Base-by-base conservation (phyloP, 257 asterid genomes). In the Gentiana dahurica region DNA sequence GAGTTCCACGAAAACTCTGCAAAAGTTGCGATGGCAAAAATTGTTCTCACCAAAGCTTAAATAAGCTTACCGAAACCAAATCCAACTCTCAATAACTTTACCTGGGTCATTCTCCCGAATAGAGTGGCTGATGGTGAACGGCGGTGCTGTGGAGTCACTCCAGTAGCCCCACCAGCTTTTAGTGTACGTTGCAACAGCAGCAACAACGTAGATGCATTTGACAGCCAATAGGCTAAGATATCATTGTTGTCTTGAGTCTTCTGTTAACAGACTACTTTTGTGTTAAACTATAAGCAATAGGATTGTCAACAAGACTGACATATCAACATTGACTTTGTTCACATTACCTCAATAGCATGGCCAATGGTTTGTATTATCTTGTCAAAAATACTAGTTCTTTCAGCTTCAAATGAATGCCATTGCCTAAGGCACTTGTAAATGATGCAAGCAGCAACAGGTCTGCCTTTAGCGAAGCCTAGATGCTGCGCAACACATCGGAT, bases 91-190 rank as follows among this genome's bases (percentile, higher is more conserved):
- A 41, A 41, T 54, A 68, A 7, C 63, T 70, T 72, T 66, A 85
- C 98, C 93, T 83, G 97, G 37, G 95, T 85, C 99, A 92, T 92
- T 75, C 97, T 92, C 77, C 99, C 97, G 65, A 92, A 92, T 24
- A 92, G 72, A 66, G 94, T 71, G 60, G 97, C 93, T 33, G 97
- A 87, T 55, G 95, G 77, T 49, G 88, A 58, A 49, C 98, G 81
- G 36, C 99, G 84, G 68, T 92, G 95, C 58, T 76, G 89, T 60
- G 97, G 89, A 55, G 91, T 75, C 1, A 82, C 64, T 38, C 99
- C 97, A 58, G 89, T 76, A 68, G 81, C 82, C 53, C 86, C 94
- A 56, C 95, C 95, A 65, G 97, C 99, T 83, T 92, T 92, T 63
- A 92, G 38, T 34, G 99, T 92, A 52, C 89, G 84, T 77, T 92